phyloP scores from a whole-genome alignment of 177 flowering plant species.

The Telopea speciosissima region DNA sequence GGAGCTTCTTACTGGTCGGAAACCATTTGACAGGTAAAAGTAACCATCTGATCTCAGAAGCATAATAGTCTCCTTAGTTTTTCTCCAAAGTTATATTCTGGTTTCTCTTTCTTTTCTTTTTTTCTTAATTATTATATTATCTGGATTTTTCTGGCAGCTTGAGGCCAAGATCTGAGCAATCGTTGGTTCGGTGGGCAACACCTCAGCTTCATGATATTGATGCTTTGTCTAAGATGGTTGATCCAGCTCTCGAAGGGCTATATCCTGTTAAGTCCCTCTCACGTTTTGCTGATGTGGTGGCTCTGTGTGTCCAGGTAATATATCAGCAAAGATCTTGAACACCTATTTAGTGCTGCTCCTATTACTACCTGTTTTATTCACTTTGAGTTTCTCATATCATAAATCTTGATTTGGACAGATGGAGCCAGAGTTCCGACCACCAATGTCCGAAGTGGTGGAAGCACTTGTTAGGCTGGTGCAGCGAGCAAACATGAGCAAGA shows the following conservation, averaged over 20 bases:
- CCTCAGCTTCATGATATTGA: constrained; percentile 99
- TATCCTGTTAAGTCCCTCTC: constrained; percentile 95
- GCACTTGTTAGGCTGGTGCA: constrained; percentile 73
- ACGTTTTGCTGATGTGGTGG: constrained; percentile 93
- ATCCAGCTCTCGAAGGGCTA: constrained; percentile 75
- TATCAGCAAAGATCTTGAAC: not conserved
- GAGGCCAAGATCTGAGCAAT: constrained; percentile 81
- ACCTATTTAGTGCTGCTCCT: not conserved
- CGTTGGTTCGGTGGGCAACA: constrained; percentile 92
- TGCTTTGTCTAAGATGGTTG: constrained; percentile 90
- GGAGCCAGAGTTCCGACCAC: constrained; percentile 94
- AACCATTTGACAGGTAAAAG: constrained; percentile 86
- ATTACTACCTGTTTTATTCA: not conserved
- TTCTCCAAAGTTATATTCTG: too few relatives aligned
- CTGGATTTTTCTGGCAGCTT: constrained; percentile 40
- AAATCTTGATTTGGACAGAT: constrained; percentile 33
- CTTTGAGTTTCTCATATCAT: not conserved
- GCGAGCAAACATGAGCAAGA: constrained; percentile 87
- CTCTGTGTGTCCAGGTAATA: constrained; percentile 93
- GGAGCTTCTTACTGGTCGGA: constrained; percentile 92
- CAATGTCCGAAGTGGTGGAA: constrained; percentile 95
- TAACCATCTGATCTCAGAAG: too few relatives aligned
- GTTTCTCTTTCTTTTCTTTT: too few relatives aligned
- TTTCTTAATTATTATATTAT: not conserved
- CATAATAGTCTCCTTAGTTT: too few relatives aligned